Evolutionary conservation across 2,329 filamentous ascomycete genomes (phyloP), one percentile per base, ranked within the genome.

Genomic region (Colletotrichum melonis): DNA sequence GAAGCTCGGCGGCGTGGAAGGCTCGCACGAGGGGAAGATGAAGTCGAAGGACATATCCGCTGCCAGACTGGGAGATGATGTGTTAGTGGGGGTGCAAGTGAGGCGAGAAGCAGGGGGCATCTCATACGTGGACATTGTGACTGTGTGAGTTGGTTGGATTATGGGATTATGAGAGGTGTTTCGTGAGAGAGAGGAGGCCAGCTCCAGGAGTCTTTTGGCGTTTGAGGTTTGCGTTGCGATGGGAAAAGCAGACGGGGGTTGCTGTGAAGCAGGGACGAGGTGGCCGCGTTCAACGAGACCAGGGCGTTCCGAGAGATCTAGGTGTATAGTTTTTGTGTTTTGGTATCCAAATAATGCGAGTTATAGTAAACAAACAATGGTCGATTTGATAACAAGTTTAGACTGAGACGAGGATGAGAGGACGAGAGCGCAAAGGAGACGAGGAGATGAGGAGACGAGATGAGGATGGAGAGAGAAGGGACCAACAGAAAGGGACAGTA

Each of bases 1-100:
- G 80, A 87, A 89, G 78, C 83, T 85, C 69, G 87, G 87, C 70
- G 87, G 86, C 11, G 87, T 88, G 75, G 80, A 79, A 68, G 87
- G 85, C 76, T 87, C 87, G 81, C 86, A 89, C 55, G 85, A 83
- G 73, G 87, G 86, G 78, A 90, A 91, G 75, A 83, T 85, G 82
- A 91, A 91, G 82, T 91, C 88, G 80, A 91, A 91, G 72, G 89
- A 84, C 83, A 91, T 87, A 62, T 88, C 87, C 83, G 86, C 89
- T 90, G 84, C 88, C 87, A 90, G 88, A 89, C 89, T 91, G 52
- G 24, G 42, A 4, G n/a, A 14, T 42, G 7, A 11, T 8, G 42
- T 78, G 76, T 82, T 76, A 82, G 82, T 74, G 62, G n/a, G n/a
- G 59, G 73, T 77, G 75, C 78, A 72, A 68, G 49, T 74, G 70